Percentiles rank a stretch among this genome's conserved stretches.
phyloP scores from a whole-genome alignment of 2,329 filamentous ascomycete genomes.

The Apiospora pterosperma region DNA sequence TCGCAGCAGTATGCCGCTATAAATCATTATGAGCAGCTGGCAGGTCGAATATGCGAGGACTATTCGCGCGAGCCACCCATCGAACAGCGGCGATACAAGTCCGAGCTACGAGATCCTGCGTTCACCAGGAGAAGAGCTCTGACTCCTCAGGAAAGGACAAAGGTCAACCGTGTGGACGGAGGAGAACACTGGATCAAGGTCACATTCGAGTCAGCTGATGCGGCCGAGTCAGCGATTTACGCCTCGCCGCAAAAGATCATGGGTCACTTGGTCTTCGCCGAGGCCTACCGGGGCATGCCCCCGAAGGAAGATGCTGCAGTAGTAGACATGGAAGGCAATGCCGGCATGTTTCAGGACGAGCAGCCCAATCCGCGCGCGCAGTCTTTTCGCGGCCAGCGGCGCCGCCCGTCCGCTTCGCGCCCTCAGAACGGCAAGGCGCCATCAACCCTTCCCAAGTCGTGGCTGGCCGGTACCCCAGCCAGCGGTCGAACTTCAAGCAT shows the following conservation, averaged over 20 bases:
- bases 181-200: constrained; percentile 92
- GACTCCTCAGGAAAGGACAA: constrained; percentile 68
- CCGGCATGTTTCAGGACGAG: constrained; percentile 30
- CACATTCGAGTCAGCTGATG: constrained; percentile 72
- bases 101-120: constrained; percentile 69
- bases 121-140: constrained; percentile 63
- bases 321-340: constrained; percentile 44
- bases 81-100: constrained; percentile 66
- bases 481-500: constrained; percentile 14
- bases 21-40: constrained; percentile 82
- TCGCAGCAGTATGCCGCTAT: constrained; percentile 81
- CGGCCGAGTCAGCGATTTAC: constrained; percentile 66
- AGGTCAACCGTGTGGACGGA: constrained; percentile 77
- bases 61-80: constrained; percentile 83
- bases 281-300: constrained; percentile 63
- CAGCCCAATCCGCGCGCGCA: constrained; percentile 7
- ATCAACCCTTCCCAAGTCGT: constrained; percentile 28
- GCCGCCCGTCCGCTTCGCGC: constrained; percentile 10
- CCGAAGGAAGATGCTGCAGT: constrained; percentile 63
- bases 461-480: constrained; percentile 13
- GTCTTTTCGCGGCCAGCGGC: constrained; percentile 6
- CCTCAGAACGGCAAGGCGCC: constrained; percentile 7
- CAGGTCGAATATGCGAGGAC: constrained; percentile 86
- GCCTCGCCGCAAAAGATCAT: constrained; percentile 70
- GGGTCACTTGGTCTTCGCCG: constrained; percentile 67